These are phyloP conservation scores for Malus orientalis DNA, from an alignment of 306 rosid species.

Conservation along the genomic window DNA sequence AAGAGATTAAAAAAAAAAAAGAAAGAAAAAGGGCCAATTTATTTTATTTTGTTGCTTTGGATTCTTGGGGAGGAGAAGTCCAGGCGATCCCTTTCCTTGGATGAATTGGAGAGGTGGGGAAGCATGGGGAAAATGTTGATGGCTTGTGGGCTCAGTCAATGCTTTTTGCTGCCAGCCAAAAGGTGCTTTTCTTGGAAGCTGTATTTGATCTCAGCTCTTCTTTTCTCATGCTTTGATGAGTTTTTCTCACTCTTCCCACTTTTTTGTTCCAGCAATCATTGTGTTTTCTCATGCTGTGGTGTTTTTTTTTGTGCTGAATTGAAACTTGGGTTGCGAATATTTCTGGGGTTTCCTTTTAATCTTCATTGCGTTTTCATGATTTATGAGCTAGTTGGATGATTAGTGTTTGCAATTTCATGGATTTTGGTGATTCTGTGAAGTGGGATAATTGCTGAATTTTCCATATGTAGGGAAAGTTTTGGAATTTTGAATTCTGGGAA, in stretches of 20 bases:
- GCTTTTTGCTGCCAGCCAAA: conserved; percentile 33
- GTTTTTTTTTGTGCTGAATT: conserved; percentile 17
- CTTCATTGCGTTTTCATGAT: conserved; percentile 4
- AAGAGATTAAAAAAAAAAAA: conserved; percentile 3
- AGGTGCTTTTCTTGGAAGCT: conserved; percentile 34
- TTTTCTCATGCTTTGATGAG: conserved; percentile 21
- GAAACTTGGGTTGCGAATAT: conserved; percentile 21
- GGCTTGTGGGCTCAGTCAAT: conserved; percentile 68
- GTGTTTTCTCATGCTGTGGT: conserved; percentile 28
- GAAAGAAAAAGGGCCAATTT: conserved; percentile 7
- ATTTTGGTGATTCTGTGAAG: conserved; percentile 4
- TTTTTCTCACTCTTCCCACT: conserved; percentile 34
- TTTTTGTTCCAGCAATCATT: conserved; percentile 20
- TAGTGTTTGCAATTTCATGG: neutral
- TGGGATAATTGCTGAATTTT: conserved; percentile 9
- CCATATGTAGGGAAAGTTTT: neutral
- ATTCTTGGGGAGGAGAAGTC: conserved; percentile 54
- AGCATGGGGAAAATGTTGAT: conserved; percentile 39
- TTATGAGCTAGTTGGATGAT: conserved; percentile 19
- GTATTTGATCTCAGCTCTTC: conserved; percentile 15
- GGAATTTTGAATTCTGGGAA: conserved; percentile 9
- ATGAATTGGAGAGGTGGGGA: conserved; percentile 25
- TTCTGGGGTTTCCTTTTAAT: conserved; percentile 6
- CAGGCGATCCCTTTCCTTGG: conserved; percentile 19
- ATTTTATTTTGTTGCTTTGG: conserved; percentile 41